Evolutionary conservation across 306 rosid genomes (phyloP), one percentile per base, ranked within the genome.

Genomic region (Calophaca sinica): DNA sequence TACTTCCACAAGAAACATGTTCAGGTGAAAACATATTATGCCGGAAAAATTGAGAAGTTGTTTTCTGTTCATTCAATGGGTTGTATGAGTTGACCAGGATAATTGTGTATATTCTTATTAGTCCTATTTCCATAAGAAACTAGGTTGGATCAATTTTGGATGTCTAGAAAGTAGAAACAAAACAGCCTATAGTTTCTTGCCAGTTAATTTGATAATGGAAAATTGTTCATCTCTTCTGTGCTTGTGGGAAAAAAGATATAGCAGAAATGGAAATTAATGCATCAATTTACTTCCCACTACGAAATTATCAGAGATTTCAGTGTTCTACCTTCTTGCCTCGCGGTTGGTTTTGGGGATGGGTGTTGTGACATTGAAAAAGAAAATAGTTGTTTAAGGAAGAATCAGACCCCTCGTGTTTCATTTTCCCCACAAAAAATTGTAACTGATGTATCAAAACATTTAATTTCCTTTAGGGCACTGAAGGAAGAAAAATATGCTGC

Each of bases 401-500:
- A 39, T 12, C 26, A n/a, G 2, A 36, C 2, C 36, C 20, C 11
- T 2, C 46, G 7, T 36, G 39, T 59, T 59, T 60, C 32, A 58
- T 5, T 63, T 29, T 20, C 76, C 46, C 64, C 53, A 5, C 73
- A 48, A 35, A 26, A 32, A 49, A 46, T 36, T 50, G 66, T 74
- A 55, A 14, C 42, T 71, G 59, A 69, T 62, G 10, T 39, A 20
- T 77, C 38, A 13, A 77, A 68, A 46, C 50, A 42, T 57, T 67
- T 59, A 49, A 60, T 48, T 82, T 70, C 36, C 31, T 76, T 8
- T 60, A 96, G 99, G 86, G 99, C 86, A 2, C 85, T 96, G 2
- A 96, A 92, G 79, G 99, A 92, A 81, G 99, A 96, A 72, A 96
- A 92, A 77, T 92, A 87, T 87, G 79, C 97, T 74, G 97, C 99